Percentiles rank a stretch among this genome's conserved stretches.
Conservation (phyloP, 2,329 filamentous ascomycete species). For the Penicillium corylophilum region DNA sequence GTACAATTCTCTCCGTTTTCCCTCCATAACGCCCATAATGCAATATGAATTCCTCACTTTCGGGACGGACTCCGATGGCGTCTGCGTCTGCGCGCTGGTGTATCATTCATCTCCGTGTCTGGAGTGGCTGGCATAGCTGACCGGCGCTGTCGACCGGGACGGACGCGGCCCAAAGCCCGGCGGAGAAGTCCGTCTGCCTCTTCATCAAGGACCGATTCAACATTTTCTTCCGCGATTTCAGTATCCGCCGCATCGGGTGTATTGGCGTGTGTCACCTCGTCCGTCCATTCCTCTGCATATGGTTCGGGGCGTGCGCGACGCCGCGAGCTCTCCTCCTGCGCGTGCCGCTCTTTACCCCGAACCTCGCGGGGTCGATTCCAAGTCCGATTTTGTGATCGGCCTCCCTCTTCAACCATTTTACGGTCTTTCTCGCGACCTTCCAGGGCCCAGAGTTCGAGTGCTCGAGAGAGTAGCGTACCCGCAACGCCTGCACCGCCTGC, state of each 20-base stretch:
- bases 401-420: conserved; percentile 15
- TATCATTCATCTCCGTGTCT: conserved; percentile 27
- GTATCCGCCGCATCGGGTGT: conserved; percentile 11
- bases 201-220: conserved; percentile 44
- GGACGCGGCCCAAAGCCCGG: conserved; percentile 37
- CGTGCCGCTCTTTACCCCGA: conserved; percentile 28
- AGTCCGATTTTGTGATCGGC: conserved; percentile 18
- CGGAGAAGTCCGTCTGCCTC: conserved; percentile 44
- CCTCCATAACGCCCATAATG: conserved; percentile 11
- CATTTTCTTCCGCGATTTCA: conserved; percentile 31
- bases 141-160: conserved; percentile 25
- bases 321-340: conserved; percentile 16
- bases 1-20: neutral
- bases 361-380: conserved; percentile 24
- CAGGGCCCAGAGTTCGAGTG: conserved; percentile 47
- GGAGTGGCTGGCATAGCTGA: conserved; percentile 12
- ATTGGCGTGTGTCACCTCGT: conserved; percentile 34
- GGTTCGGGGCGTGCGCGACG: conserved; percentile 26
- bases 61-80: conserved; percentile 22
- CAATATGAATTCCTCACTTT: conserved; percentile 9
- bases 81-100: conserved; percentile 23
- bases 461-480: conserved; percentile 45
- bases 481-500: conserved; percentile 49
- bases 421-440: conserved; percentile 36
- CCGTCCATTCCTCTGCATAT: conserved; percentile 36